phyloP scores from a whole-genome alignment of 169 alveolate genomes.

The Cryptosporidium ubiquitum region DNA sequence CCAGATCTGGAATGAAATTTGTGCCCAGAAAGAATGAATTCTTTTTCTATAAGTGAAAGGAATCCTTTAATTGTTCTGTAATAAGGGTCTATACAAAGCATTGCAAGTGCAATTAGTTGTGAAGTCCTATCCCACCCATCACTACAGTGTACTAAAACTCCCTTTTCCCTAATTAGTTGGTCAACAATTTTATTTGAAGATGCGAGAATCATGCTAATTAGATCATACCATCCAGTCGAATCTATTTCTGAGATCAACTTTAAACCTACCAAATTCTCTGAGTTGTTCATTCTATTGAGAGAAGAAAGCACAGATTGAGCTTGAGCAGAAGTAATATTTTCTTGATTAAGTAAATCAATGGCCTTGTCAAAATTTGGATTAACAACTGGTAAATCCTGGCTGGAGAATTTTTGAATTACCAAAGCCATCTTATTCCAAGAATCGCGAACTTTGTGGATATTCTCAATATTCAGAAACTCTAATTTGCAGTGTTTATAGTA shows the following conservation, averaged over 20 bases:
- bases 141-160: slow-evolving; percentile 81
- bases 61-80: slow-evolving; percentile 89
- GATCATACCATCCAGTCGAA: slow-evolving; percentile 81
- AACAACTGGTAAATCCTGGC: not conserved
- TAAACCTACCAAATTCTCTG: slow-evolving; percentile 46
- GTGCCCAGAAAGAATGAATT: slow-evolving; percentile 89
- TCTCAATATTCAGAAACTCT: slow-evolving; percentile 78
- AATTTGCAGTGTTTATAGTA: slow-evolving; percentile 77
- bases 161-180: slow-evolving; percentile 68
- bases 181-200: slow-evolving; percentile 78
- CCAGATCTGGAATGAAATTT: slow-evolving; percentile 87
- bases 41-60: slow-evolving; percentile 85
- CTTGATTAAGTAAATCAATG: not conserved
- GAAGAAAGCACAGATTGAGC: not conserved
- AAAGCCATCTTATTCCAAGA: slow-evolving; percentile 36
- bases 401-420: slow-evolving; percentile 20
- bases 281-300: not conserved
- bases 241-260: slow-evolving; percentile 76
- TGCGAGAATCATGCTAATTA: slow-evolving; percentile 76
- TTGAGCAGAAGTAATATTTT: not conserved
- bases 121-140: slow-evolving; percentile 95
- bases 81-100: slow-evolving; percentile 86
- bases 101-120: slow-evolving; percentile 83
- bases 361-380: not conserved
- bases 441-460: slow-evolving; percentile 80